Conservation (phyloP, 371 early-diverging fungal species). For the Astathelohania contejeani region DNA sequence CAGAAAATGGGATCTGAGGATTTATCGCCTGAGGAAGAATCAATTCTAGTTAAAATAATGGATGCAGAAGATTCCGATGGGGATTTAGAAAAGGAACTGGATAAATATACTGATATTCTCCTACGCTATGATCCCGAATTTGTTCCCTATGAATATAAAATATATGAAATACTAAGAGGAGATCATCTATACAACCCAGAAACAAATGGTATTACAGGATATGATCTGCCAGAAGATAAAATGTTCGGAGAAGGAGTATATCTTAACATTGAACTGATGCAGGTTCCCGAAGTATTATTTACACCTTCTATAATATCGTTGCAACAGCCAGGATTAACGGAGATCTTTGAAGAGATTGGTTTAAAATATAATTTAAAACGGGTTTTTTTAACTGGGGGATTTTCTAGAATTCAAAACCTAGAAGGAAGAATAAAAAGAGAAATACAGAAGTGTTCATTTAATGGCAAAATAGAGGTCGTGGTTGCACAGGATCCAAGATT, state of each 20-base stretch:
- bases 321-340: slow-evolving; percentile 46
- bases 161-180: slow-evolving; percentile 37
- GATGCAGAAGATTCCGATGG: slow-evolving; percentile 43
- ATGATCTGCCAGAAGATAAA: background rate
- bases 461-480: slow-evolving; percentile 19
- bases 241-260: slow-evolving; percentile 9
- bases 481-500: slow-evolving; percentile 29
- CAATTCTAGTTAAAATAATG: slow-evolving; percentile 31
- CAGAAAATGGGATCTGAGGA: too few species aligned
- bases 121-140: slow-evolving; percentile 45
- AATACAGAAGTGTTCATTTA: slow-evolving; percentile 17
- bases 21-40: slow-evolving; percentile 35
- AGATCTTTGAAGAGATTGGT: slow-evolving; percentile 44
- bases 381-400: slow-evolving; percentile 51
- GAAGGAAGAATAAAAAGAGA: slow-evolving; percentile 43
- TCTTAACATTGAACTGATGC: slow-evolving; percentile 45
- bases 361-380: slow-evolving; percentile 29
- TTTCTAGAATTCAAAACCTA: slow-evolving; percentile 43
- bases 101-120: slow-evolving; percentile 25
- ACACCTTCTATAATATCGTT: slow-evolving; percentile 45
- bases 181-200: slow-evolving; percentile 30
- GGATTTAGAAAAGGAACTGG: slow-evolving; percentile 23
- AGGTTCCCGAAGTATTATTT: slow-evolving; percentile 48
- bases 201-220: too few species aligned
- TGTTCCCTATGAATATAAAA: too few species aligned